Base-by-base conservation (phyloP, 805 yeast genomes). In the Nakazawaea populi region DNA sequence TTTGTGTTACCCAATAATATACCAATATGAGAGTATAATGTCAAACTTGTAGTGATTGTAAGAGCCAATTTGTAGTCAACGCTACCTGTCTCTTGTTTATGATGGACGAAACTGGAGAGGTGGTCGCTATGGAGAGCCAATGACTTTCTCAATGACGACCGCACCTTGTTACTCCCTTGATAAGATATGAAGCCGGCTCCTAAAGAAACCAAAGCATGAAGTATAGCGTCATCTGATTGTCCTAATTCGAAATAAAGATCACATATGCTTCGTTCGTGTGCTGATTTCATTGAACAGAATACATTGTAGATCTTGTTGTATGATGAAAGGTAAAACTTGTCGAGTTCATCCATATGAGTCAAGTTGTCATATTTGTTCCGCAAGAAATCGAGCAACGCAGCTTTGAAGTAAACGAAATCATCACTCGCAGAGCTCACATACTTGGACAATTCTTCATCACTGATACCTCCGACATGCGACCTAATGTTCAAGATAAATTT, bases 361-460 rank as follows among this genome's bases (percentile, higher is more conserved):
- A 36, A 44, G 6, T 36, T 5, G 7, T 27, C 28, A 11, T 27
- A 36, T 11, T 36, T 36, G 34, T 44, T 28, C 12, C 4, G 10
- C 10, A 44, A 28, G 42, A 48, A 42, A 36, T 38, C 44, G 45
- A 32, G 14, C 41, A 44, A 44, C 10, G 44, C 35, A 5, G 12
- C 37, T 24, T 49, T 49, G 35, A 49, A 27, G 18, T 29, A 7
- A 6, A 10, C 10, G 18, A 44, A 27, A 39, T 49, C 52, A 5
- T 11, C 47, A 38, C 27, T 27, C 8, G 27, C 45, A 6, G 41
- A 29, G 8, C 40, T 9, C 9, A 44, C 38, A 18, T 44, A 44
- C 18, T 32, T 49, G 7, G 48, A 39, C 8, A 49, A 34, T 14
- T 49, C 52, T 39, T 44, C 52, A 30, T 49, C 48, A 3, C 44